These are phyloP conservation scores for Chytriomyces hyalinus DNA, from an alignment of 192 early-diverging fungal species.

Conservation along the genomic window DNA sequence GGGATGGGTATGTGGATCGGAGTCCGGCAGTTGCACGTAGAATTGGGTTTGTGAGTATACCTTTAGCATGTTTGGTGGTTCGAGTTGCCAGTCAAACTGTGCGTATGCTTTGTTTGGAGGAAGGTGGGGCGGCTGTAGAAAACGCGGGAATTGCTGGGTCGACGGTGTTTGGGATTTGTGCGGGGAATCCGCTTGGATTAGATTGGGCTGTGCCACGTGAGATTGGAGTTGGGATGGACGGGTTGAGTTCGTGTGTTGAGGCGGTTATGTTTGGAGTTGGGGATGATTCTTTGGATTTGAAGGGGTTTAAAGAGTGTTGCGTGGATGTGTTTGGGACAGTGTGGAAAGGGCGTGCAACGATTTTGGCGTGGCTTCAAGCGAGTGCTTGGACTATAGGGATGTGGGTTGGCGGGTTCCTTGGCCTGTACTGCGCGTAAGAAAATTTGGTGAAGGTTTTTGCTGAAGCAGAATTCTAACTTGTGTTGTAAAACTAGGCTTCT, in stretches of 20 bases:
- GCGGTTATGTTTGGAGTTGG: not conserved
- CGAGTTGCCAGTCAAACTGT: constrained; percentile 59
- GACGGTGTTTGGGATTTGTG: constrained; percentile 18
- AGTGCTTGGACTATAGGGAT: not conserved
- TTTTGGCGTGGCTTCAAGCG: constrained; percentile 9
- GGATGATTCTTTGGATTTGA: constrained; percentile 3
- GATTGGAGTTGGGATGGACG: not conserved
- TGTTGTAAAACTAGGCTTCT: constrained; percentile 49
- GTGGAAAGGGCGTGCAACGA: not conserved
- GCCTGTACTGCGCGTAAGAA: not conserved
- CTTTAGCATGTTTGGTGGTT: constrained; percentile 75
- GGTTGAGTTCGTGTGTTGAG: constrained; percentile 2
- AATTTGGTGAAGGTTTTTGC: not conserved
- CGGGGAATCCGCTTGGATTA: not conserved
- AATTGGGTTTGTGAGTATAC: constrained; percentile 82
- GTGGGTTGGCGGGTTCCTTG: constrained; percentile 6
- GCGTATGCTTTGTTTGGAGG: constrained; percentile 48
- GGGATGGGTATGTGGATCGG: constrained; percentile 64
- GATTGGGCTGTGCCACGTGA: not conserved
- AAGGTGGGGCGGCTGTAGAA: constrained; percentile 1
- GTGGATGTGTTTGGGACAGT: not conserved
- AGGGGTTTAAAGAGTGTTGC: constrained; percentile 11
- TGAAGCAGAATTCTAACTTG: not conserved
- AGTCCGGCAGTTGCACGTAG: constrained; percentile 77
- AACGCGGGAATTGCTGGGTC: not conserved